A percentile compares a stretch with the other conserved stretches of the same genome.
phyloP scores from a whole-genome alignment of 1,284 basidiomycete species.

The Gomphus sp. region DNA sequence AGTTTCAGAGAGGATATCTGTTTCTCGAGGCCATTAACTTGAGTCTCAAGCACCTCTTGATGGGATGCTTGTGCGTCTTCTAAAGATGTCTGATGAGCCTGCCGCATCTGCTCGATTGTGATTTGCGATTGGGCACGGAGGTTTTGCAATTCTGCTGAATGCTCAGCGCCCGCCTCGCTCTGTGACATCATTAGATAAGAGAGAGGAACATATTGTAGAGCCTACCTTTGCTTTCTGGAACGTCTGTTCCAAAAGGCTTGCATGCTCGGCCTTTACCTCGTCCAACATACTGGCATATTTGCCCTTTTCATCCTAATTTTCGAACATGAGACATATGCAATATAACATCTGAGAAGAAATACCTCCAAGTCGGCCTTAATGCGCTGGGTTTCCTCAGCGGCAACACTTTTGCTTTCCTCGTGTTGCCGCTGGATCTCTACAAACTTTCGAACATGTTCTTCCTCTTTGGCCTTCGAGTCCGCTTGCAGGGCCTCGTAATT shows the following conservation, averaged over 20 bases:
- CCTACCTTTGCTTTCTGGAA: constrained; percentile 70
- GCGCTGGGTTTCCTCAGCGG: constrained; percentile 35
- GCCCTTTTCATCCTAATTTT: constrained; percentile 51
- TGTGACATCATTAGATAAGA: constrained; percentile 18
- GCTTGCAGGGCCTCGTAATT: constrained; percentile 36
- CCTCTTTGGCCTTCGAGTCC: constrained; percentile 37
- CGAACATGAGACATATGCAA: constrained; percentile 3
- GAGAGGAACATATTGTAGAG: background rate
- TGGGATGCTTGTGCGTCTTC: constrained; percentile 57
- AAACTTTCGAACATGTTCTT: constrained; percentile 26
- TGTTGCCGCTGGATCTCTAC: constrained; percentile 33
- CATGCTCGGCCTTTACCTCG: constrained; percentile 57
- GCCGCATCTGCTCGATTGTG: constrained; percentile 59
- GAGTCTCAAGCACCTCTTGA: constrained; percentile 42
- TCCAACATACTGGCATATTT: constrained; percentile 60
- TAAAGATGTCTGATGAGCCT: constrained; percentile 48
- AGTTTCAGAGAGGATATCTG: constrained; percentile 49
- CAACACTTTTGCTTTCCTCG: constrained; percentile 36
- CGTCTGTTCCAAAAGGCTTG: constrained; percentile 52
- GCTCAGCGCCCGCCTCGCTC: constrained; percentile 57
- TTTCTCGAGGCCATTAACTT: constrained; percentile 54
- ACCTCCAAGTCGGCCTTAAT: constrained; percentile 58
- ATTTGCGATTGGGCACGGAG: constrained; percentile 57
- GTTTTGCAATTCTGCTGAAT: constrained; percentile 59
- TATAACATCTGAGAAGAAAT: constrained; percentile 14